Evolutionary conservation across 306 rosid genomes (phyloP).

Genomic region (Fragaria ananassa): DNA sequence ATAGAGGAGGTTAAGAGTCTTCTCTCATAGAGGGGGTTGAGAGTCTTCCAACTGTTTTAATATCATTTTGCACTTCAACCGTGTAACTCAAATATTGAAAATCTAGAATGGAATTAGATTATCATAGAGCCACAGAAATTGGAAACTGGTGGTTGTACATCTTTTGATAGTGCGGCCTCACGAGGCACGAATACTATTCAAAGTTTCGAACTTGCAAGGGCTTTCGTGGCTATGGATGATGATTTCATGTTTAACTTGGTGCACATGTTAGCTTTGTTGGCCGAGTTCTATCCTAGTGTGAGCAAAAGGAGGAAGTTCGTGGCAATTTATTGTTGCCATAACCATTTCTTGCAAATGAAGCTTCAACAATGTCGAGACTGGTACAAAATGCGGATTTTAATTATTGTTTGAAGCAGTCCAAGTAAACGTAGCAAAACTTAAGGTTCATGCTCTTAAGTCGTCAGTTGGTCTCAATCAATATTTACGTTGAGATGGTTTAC

Average conservation of each 20-base stretch:
- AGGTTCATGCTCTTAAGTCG: background rate
- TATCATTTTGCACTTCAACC: background rate
- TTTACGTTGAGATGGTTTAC: conserved; percentile 36
- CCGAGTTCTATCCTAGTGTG: background rate
- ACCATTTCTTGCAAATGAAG: background rate
- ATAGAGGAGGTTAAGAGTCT: conserved; percentile 2
- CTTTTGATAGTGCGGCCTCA: background rate
- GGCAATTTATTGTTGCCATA: background rate
- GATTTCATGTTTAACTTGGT: background rate
- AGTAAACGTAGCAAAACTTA: background rate
- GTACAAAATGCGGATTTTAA: background rate
- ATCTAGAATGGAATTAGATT: background rate
- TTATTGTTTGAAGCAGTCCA: background rate
- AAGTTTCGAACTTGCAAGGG: background rate
- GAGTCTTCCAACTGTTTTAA: conserved; percentile 1
- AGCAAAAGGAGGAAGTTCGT: background rate
- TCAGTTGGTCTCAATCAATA: conserved; percentile 35
- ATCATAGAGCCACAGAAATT: background rate
- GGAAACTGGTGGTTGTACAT: background rate
- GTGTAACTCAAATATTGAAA: background rate
- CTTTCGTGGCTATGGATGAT: background rate
- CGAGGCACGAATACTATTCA: background rate
- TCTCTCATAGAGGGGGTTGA: background rate
- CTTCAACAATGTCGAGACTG: background rate
- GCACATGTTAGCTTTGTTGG: background rate